A percentile compares a stretch with the other conserved stretches of the same genome.
Conservation (phyloP, 768 basidiomycete species). For the Phallus indusiatus region DNA sequence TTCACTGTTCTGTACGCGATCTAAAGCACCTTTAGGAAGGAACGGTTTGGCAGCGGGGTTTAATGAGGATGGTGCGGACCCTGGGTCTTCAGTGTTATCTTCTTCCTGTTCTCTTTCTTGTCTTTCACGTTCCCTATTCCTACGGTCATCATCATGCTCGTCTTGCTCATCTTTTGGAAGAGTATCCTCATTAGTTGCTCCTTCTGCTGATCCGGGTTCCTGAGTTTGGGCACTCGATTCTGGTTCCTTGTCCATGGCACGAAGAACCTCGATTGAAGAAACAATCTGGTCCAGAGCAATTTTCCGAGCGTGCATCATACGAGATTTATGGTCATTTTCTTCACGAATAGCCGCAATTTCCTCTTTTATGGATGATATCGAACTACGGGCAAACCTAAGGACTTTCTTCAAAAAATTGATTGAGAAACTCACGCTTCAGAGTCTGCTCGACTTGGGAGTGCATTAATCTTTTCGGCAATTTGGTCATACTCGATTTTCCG, state of each 20-base stretch:
- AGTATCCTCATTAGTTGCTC: constrained; percentile 22
- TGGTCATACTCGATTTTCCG: constrained; percentile 84
- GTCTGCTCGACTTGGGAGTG: constrained; percentile 66
- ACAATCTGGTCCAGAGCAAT: constrained; percentile 58
- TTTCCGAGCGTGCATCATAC: constrained; percentile 59
- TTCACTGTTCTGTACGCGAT: constrained; percentile 3
- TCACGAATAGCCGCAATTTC: constrained; percentile 67
- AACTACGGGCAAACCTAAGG: no score
- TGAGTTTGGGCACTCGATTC: constrained; percentile 35
- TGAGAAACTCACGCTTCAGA: constrained; percentile 53
- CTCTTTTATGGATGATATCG: constrained; percentile 60
- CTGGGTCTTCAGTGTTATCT: constrained; percentile 27
- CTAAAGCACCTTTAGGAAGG: constrained; percentile 14
- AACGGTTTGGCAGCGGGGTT: constrained; percentile 26
- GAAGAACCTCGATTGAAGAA: constrained; percentile 47
- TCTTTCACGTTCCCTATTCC: constrained; percentile 8
- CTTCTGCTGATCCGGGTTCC: constrained; percentile 24
- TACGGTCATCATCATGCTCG: constrained; percentile 17
- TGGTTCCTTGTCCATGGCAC: constrained; percentile 60
- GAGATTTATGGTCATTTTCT: constrained; percentile 67
- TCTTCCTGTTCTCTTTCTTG: constrained; percentile 32
- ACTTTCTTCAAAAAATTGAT: no score
- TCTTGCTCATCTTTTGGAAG: background rate
- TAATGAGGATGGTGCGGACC: constrained; percentile 25
- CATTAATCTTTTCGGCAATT: constrained; percentile 75